phyloP scores from a whole-genome alignment of 2,329 filamentous ascomycete genomes.

The Nemania sp. region DNA sequence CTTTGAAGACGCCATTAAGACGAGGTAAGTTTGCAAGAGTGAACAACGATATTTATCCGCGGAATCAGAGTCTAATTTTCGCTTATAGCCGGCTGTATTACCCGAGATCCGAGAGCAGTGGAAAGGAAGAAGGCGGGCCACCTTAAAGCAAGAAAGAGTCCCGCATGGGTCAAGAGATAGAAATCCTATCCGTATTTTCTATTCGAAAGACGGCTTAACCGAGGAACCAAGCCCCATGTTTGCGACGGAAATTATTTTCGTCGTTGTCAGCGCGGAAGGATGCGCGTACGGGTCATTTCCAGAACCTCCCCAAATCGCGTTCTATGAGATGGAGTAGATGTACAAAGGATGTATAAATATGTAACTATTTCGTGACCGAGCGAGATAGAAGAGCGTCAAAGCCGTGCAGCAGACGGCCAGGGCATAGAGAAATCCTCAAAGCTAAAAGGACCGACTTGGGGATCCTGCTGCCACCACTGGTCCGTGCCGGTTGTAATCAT shows the following conservation, averaged over 20 bases:
- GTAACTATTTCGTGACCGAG: constrained; percentile 35
- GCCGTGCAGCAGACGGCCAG: not conserved
- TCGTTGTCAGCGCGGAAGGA: constrained; percentile 8
- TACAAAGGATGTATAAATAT: constrained; percentile 48
- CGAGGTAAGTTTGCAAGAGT: constrained; percentile 74
- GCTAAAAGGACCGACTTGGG: constrained; percentile 16
- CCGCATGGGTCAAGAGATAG: constrained; percentile 93
- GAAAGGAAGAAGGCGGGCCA: constrained; percentile 98
- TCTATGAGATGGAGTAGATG: constrained; percentile 31
- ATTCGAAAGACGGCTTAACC: not conserved
- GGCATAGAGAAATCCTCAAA: constrained; percentile 16
- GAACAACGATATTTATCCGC: constrained; percentile 27
- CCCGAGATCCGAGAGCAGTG: constrained; percentile 89
- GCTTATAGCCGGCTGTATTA: constrained; percentile 84
- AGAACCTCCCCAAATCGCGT: constrained; percentile 32
- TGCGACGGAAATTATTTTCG: constrained; percentile 16
- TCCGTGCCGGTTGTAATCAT: constrained; percentile 25
- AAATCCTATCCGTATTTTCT: constrained; percentile 1
- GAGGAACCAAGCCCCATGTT: constrained; percentile 25
- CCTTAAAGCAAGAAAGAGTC: constrained; percentile 97
- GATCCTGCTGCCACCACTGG: constrained; percentile 5
- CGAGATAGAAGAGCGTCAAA: constrained; percentile 12
- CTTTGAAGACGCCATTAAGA: constrained; percentile 86
- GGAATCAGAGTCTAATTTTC: constrained; percentile 57
- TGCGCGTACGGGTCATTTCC: constrained; percentile 12